Percentiles rank a stretch among this genome's conserved stretches.
Evolutionary conservation across 768 basidiomycete species (phyloP).

Genomic region (Rhizopogon sp.): DNA sequence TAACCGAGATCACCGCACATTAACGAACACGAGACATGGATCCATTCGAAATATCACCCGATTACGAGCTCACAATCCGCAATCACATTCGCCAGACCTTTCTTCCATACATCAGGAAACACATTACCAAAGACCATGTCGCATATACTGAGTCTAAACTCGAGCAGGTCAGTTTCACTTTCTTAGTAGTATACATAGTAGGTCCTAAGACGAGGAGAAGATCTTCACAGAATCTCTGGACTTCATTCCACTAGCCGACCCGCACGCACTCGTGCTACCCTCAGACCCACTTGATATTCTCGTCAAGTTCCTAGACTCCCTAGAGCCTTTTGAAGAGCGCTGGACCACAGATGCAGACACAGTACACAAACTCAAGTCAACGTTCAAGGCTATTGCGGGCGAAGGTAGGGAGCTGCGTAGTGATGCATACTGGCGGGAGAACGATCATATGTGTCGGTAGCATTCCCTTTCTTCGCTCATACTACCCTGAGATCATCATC

Average conservation of each 20-base stretch:
- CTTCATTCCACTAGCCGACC: slow-evolving; percentile 43
- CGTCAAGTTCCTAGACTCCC: slow-evolving; percentile 27
- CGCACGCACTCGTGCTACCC: slow-evolving; percentile 46
- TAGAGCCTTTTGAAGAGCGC: slow-evolving; percentile 39
- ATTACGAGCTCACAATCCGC: slow-evolving; percentile 21
- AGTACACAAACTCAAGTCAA: slow-evolving; percentile 13
- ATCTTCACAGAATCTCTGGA: slow-evolving; percentile 40
- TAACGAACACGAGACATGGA: neutral
- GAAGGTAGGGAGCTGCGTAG: slow-evolving; percentile 26
- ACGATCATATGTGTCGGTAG: slow-evolving; percentile 29
- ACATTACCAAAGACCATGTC: slow-evolving; percentile 54
- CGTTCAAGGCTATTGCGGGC: neutral
- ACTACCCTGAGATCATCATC: neutral
- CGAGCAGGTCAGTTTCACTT: slow-evolving; percentile 31
- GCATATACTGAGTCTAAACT: slow-evolving; percentile 47
- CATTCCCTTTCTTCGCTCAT: neutral
- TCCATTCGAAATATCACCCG: neutral
- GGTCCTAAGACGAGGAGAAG: slow-evolving; percentile 10
- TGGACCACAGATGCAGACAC: slow-evolving; percentile 28
- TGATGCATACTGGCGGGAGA: slow-evolving; percentile 33
- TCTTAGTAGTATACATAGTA: neutral
- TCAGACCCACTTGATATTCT: slow-evolving; percentile 50
- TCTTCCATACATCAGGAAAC: slow-evolving; percentile 44
- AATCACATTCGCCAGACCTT: slow-evolving; percentile 52
- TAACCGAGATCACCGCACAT: slow-evolving; percentile 30